A percentile compares a stretch with the other conserved stretches of the same genome.
Evolutionary conservation across 2,329 filamentous ascomycete species (phyloP).

Genomic region (Cucurbitaria berberidis): DNA sequence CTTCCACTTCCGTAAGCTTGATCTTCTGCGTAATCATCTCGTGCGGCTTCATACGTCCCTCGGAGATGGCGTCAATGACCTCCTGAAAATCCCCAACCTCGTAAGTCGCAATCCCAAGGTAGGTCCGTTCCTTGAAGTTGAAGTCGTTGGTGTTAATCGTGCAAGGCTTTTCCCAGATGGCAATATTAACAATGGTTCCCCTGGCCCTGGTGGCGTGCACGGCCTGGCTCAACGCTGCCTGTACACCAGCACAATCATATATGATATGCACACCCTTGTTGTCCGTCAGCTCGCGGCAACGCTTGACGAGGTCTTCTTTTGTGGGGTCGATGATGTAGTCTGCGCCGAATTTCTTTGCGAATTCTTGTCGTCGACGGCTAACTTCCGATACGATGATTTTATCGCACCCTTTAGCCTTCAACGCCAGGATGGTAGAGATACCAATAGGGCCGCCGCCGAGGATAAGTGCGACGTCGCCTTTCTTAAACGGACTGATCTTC

Average conservation of each 20-base stretch:
- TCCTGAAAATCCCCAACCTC: constrained; percentile 58
- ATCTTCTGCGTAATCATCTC: constrained; percentile 60
- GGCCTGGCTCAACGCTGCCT: constrained; percentile 57
- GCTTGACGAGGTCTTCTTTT: constrained; percentile 55
- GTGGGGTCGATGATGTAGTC: constrained; percentile 59
- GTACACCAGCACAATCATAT: constrained; percentile 62
- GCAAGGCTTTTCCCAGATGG: constrained; percentile 62
- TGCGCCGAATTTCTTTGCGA: constrained; percentile 59
- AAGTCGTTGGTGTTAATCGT: constrained; percentile 58
- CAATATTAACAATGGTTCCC: constrained; percentile 62
- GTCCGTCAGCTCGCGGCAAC: constrained; percentile 53
- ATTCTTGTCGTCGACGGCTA: constrained; percentile 55
- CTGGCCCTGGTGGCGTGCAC: constrained; percentile 57
- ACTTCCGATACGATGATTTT: constrained; percentile 62
- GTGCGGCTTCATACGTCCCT: constrained; percentile 52
- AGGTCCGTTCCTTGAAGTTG: constrained; percentile 60
- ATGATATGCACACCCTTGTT: constrained; percentile 57
- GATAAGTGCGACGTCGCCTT: constrained; percentile 55
- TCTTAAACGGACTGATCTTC: constrained; percentile 57
- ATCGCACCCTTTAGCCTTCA: constrained; percentile 39
- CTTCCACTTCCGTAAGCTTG: constrained; percentile 54
- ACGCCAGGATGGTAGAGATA: constrained; percentile 45
- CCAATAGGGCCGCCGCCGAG: constrained; percentile 63
- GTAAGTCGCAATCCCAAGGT: constrained; percentile 61
- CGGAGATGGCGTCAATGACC: constrained; percentile 52